Evolutionary conservation across 768 basidiomycete genomes (phyloP).

Genomic region (Pleurotus tuoliensis): DNA sequence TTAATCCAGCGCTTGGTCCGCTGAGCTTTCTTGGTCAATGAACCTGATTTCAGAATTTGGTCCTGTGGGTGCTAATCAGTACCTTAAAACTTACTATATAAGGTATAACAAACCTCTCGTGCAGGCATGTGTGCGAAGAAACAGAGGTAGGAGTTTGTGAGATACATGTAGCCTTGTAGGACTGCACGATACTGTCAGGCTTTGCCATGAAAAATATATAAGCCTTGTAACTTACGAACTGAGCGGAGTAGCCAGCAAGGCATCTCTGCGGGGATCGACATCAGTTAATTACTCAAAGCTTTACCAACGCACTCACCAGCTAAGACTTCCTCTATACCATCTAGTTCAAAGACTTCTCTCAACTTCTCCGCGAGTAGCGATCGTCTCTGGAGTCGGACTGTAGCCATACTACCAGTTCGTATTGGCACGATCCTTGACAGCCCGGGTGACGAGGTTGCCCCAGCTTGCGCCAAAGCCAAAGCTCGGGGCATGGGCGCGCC

Average conservation of each 20-base stretch:
- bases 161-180: conserved; percentile 95
- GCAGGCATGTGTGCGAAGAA: conserved; percentile 96
- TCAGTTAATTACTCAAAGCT: not conserved
- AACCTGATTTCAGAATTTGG: conserved; percentile 89
- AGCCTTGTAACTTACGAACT: conserved; percentile 57
- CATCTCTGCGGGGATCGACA: conserved; percentile 60
- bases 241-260: conserved; percentile 92
- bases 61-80: conserved; percentile 47
- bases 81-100: not conserved
- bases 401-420: conserved; percentile 64
- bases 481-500: conserved; percentile 8
- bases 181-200: conserved; percentile 39
- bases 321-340: conserved; percentile 79
- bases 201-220: too few relatives aligned
- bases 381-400: conserved; percentile 66
- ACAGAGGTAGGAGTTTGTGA: conserved; percentile 90
- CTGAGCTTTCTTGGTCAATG: conserved; percentile 81
- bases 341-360: conserved; percentile 81
- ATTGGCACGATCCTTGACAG: conserved; percentile 22
- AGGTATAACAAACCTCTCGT: conserved; percentile 58
- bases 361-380: conserved; percentile 82
- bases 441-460: not conserved
- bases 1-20: conserved; percentile 90
- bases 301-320: conserved; percentile 48
- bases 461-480: not conserved